phyloP scores from a whole-genome alignment of 495 filamentous ascomycete genomes.

The Copromyces sp. region DNA sequence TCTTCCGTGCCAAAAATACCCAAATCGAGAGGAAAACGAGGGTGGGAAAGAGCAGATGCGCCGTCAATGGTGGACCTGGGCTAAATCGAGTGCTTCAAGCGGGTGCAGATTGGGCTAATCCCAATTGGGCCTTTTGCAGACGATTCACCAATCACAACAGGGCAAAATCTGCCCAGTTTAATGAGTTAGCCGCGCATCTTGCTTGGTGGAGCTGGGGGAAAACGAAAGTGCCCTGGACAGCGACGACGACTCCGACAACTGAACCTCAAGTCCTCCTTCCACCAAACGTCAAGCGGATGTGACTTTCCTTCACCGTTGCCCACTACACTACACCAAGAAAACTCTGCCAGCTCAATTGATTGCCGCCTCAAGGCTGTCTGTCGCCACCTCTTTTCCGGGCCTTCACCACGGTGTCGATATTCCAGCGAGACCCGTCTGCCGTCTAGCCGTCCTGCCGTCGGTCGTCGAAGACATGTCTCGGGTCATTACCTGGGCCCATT shows the following conservation, averaged over 20 bases:
- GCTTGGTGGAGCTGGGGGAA: background rate
- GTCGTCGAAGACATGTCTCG: background rate
- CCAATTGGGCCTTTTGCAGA: background rate
- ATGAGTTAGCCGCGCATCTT: conserved; percentile 22
- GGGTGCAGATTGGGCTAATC: background rate
- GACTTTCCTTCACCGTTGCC: background rate
- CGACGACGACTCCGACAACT: background rate
- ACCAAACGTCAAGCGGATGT: background rate
- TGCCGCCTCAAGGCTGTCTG: background rate
- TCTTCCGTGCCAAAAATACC: background rate
- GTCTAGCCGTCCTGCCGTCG: background rate
- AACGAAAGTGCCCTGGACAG: background rate
- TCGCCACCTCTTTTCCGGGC: background rate
- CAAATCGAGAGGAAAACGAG: background rate
- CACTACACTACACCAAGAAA: background rate
- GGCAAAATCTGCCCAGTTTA: conserved; percentile 8
- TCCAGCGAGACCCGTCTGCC: background rate
- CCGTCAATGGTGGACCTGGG: background rate
- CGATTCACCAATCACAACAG: background rate
- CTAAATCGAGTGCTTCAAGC: background rate
- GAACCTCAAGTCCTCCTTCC: background rate
- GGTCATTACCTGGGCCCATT: background rate
- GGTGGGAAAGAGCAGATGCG: background rate
- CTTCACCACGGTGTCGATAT: background rate
- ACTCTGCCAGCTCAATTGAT: background rate